Conservation (phyloP, 345 rosid genomes). For the Abelmoschus esculentus region DNA sequence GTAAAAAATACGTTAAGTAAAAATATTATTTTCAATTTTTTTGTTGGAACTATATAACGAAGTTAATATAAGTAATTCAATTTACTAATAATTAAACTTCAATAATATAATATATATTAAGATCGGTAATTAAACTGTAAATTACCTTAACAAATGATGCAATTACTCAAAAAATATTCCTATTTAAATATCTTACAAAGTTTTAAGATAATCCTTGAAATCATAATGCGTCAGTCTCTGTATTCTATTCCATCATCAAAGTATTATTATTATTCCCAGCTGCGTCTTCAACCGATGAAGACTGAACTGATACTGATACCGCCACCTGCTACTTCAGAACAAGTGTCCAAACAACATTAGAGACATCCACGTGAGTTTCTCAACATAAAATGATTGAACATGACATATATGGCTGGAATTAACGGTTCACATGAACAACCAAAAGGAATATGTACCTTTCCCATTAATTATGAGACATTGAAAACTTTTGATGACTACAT, state of each 20-base stretch:
- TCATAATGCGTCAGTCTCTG: neutral
- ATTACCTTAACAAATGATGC: too few relatives aligned
- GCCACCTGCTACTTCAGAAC: neutral
- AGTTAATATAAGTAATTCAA: too few relatives aligned
- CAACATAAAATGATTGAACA: neutral
- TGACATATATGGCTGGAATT: too few relatives aligned
- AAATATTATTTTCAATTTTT: too few relatives aligned
- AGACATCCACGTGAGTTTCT: constrained; percentile 16
- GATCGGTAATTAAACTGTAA: too few relatives aligned
- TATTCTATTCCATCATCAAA: neutral
- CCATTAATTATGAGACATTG: neutral
- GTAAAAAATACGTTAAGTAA: too few relatives aligned
- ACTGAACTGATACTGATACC: neutral
- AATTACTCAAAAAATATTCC: too few relatives aligned
- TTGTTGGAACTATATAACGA: too few relatives aligned
- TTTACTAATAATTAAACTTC: too few relatives aligned
- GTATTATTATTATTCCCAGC: neutral
- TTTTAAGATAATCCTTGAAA: constrained; percentile 9
- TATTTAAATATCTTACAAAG: neutral
- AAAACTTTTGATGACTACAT: neutral
- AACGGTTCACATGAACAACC: neutral
- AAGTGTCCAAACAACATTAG: constrained; percentile 11
- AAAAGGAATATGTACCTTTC: neutral
- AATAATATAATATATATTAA: too few relatives aligned
- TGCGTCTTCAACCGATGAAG: neutral